These are phyloP conservation scores for Lentinula edodes DNA, from an alignment of 768 basidiomycete genomes.

Conservation along the genomic window DNA sequence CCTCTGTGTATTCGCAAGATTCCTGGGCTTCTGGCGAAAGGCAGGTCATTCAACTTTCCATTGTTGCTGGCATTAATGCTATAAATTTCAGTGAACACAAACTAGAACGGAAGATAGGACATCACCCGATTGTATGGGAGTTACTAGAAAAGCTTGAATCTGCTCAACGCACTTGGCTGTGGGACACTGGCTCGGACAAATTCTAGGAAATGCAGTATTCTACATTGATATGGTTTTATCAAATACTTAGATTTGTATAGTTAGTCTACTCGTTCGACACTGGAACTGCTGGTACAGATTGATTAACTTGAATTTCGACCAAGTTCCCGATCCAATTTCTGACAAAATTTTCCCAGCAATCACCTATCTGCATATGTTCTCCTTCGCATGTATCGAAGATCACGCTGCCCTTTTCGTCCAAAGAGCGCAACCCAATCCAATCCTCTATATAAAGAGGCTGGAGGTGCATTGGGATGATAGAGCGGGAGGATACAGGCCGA, in stretches of 20 bases:
- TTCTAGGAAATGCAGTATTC: background rate
- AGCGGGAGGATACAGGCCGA: conserved; percentile 6
- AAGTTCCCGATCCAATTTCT: conserved; percentile 32
- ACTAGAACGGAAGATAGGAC: background rate
- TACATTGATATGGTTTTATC: background rate
- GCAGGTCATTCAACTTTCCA: background rate
- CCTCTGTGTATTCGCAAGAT: background rate
- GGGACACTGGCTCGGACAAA: background rate
- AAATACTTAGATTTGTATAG: background rate
- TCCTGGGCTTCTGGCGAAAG: background rate
- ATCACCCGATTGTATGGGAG: conserved; percentile 4
- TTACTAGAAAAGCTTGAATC: background rate
- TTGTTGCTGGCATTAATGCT: too few relatives aligned
- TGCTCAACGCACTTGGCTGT: background rate
- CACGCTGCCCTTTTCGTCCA: conserved; percentile 65
- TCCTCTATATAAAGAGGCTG: conserved; percentile 75
- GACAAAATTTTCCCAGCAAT: conserved; percentile 57
- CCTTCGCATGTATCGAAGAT: conserved; percentile 60
- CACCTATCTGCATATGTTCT: conserved; percentile 67
- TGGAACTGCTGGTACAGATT: too few relatives aligned
- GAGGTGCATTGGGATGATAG: conserved; percentile 56
- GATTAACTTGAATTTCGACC: background rate
- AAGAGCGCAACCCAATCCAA: conserved; percentile 70
- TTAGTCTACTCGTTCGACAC: background rate
- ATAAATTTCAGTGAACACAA: background rate